phyloP scores from a whole-genome alignment of 257 asterid species.

The Solanum peruvianum region DNA sequence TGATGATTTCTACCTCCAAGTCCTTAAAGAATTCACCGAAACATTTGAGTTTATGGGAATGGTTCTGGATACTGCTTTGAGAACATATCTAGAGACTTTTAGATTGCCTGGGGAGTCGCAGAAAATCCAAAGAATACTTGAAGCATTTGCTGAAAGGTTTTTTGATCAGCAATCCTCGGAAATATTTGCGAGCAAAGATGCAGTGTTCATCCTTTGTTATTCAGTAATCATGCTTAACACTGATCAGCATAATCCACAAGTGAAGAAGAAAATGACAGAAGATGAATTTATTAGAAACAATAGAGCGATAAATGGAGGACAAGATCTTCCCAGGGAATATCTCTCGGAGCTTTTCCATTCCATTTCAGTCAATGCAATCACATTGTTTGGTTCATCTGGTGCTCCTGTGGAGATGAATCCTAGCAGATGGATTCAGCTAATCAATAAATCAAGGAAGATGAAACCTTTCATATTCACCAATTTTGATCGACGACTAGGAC shows the following conservation, averaged over 20 bases:
- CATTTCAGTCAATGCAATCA: conserved; percentile 51
- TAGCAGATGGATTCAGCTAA: conserved; percentile 71
- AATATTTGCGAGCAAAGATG: conserved; percentile 63
- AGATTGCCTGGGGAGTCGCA: conserved; percentile 90
- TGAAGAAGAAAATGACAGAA: conserved; percentile 92
- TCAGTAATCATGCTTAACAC: conserved; percentile 93
- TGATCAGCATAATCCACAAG: conserved; percentile 92
- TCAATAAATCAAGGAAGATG: conserved; percentile 47
- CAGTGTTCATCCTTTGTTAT: conserved; percentile 67
- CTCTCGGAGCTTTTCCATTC: conserved; percentile 78
- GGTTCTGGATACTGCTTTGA: conserved; percentile 57
- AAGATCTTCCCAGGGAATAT: conserved; percentile 84
- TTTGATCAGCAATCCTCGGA: conserved; percentile 86
- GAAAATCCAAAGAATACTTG: conserved; percentile 78
- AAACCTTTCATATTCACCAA: conserved; percentile 48
- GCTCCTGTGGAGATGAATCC: conserved; percentile 56
- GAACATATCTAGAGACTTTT: conserved; percentile 68
- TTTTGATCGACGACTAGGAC: conserved; percentile 66
- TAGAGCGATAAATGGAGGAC: conserved; percentile 69
- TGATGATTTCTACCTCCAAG: conserved; percentile 57
- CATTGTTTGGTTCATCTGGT: conserved; percentile 20
- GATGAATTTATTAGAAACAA: conserved; percentile 85
- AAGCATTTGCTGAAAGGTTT: conserved; percentile 85
- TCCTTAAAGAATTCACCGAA: conserved; percentile 63
- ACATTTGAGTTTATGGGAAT: conserved; percentile 72